phyloP scores from a whole-genome alignment of 495 filamentous ascomycete species.

The Collariella sp. region DNA sequence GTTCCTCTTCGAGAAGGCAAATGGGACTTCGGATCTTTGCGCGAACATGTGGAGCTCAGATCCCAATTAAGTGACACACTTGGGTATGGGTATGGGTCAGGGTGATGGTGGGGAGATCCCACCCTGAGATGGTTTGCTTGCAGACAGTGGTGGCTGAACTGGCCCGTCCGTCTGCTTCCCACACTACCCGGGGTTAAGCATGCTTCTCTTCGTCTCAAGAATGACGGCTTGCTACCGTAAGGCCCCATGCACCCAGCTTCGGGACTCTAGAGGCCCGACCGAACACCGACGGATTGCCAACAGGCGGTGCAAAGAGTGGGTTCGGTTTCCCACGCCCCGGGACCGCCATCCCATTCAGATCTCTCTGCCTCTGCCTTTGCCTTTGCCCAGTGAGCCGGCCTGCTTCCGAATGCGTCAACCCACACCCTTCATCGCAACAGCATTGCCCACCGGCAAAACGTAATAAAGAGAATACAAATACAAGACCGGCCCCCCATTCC shows the following conservation, averaged over 20 bases:
- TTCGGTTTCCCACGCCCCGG: constrained; percentile 2
- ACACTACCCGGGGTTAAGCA: background rate
- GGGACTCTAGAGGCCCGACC: constrained; percentile 7
- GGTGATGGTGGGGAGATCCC: background rate
- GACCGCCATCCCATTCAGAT: constrained; percentile 15
- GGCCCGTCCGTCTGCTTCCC: too few relatives aligned
- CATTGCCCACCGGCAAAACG: background rate
- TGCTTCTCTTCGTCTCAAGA: constrained; percentile 2
- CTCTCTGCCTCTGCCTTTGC: too few relatives aligned
- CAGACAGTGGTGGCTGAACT: constrained; percentile 6
- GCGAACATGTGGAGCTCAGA: constrained; percentile 22
- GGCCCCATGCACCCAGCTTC: constrained; percentile 4
- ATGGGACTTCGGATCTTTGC: constrained; percentile 17
- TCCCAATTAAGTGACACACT: background rate
- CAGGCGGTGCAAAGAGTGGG: constrained; percentile 5
- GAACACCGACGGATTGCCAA: constrained; percentile 18
- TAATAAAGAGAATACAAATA: constrained; percentile 32
- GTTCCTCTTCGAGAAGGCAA: constrained; percentile 12
- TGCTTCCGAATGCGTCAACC: constrained; percentile 26
- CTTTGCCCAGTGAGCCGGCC: constrained; percentile 9
- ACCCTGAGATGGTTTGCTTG: constrained; percentile 1
- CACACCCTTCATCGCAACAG: constrained; percentile 8
- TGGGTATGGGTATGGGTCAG: too few relatives aligned
- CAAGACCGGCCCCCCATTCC: constrained; percentile 15
- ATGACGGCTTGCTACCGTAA: constrained; percentile 12